phyloP scores from a whole-genome alignment of 2,329 filamentous ascomycete genomes.

The Blastomyces emzantsi region DNA sequence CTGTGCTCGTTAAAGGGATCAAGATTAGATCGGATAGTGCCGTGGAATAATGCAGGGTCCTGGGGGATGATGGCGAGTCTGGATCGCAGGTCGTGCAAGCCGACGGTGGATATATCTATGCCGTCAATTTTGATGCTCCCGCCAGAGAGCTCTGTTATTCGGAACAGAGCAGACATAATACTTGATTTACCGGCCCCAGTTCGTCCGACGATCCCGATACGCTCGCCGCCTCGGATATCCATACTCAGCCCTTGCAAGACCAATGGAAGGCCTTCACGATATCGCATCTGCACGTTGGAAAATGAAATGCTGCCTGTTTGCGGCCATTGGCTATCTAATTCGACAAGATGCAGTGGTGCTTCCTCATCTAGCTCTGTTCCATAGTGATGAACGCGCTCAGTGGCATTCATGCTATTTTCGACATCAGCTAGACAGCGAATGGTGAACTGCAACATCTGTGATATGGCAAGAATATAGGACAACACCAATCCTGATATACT shows the following conservation, averaged over 20 bases:
- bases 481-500: slow-evolving; percentile 81
- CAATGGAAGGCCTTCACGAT: slow-evolving; percentile 61
- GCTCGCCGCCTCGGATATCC: slow-evolving; percentile 37
- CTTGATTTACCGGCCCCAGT: slow-evolving; percentile 41
- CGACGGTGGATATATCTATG: slow-evolving; percentile 35
- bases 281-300: slow-evolving; percentile 68
- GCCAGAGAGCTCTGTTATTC: slow-evolving; percentile 33
- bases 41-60: slow-evolving; percentile 38
- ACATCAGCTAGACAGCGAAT: slow-evolving; percentile 90
- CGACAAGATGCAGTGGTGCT: slow-evolving; percentile 65
- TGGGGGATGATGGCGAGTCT: slow-evolving; percentile 40
- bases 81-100: slow-evolving; percentile 36
- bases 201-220: slow-evolving; percentile 41
- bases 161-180: slow-evolving; percentile 40
- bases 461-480: slow-evolving; percentile 86
- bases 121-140: slow-evolving; percentile 38
- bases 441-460: slow-evolving; percentile 93
- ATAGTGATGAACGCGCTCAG: slow-evolving; percentile 86
- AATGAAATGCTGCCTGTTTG: slow-evolving; percentile 75
- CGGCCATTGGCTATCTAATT: slow-evolving; percentile 71
- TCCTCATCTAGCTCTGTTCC: slow-evolving; percentile 81
- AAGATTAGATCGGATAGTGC: slow-evolving; percentile 38
- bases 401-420: slow-evolving; percentile 96
- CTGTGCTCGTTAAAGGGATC: slow-evolving; percentile 39
- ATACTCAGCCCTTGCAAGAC: slow-evolving; percentile 58